Base-by-base conservation (phyloP, 2,329 filamentous ascomycete species). In the Trichoderma oligosporum region DNA sequence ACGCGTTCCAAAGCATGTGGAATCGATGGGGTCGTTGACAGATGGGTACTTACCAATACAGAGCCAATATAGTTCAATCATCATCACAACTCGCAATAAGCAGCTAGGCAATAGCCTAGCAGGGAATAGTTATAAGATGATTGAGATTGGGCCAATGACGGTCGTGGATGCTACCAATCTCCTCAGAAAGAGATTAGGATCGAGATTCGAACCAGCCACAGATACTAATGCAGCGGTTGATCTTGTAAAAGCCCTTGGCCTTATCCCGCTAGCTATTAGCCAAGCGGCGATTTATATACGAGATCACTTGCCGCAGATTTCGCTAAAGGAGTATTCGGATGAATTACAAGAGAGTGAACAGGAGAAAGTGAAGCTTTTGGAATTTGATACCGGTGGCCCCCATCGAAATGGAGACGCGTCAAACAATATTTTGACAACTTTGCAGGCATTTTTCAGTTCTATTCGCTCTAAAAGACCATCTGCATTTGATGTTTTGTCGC, bases 401-500 rank as follows among this genome's bases (percentile, higher is more conserved):
- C 12, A 56, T 16, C 16, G 44, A 20, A 45, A 54, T n/a, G 22
- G n/a, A 25, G 18, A 29, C 8, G 7, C 24, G 4, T 27, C 2
- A 4, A 35, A 44, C 7, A 24, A 29, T 4, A 31, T 60, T 6
- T n/a, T 51, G 14, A 7, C 16, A 3, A 61, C 52, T 0, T 57
- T n/a, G 16, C 16, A 44, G 11, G 22, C 24, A 14, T 38, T 55
- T 51, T 66, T 70, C 46, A 62, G 67, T 7, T 58, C 73, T n/a
- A 73, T 79, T 36, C 69, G 65, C 8, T 57, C 61, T 1, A 57
- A 62, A 25, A 58, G 66, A 31, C 65, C 59, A 5, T 67, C 67
- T 4, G 77, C 77, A 7, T 68, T 76, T 2, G 62, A 75, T 14
- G 62, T 79, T 8, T 60, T 80, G 0, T 75, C 74, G 1, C 66